Percentiles rank a stretch among this genome's conserved stretches.
These are phyloP conservation scores for Stropharia rugosoannulata DNA, from an alignment of 768 basidiomycete species.

Conservation along the genomic window DNA sequence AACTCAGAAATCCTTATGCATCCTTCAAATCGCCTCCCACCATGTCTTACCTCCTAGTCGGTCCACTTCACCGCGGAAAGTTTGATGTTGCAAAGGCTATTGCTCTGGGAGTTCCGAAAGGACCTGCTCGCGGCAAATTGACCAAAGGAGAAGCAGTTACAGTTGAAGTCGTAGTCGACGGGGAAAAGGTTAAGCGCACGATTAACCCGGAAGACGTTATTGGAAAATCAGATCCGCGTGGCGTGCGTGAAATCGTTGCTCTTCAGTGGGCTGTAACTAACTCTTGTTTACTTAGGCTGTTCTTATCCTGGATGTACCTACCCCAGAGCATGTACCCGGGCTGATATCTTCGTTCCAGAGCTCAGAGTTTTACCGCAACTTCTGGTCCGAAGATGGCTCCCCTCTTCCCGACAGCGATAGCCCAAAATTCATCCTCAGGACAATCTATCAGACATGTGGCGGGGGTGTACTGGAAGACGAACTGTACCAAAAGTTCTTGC, in stretches of 20 bases:
- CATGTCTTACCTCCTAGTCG: conserved; percentile 50
- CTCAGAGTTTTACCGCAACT: conserved; percentile 46
- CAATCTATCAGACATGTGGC: conserved; percentile 73
- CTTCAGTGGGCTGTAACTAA: neutral
- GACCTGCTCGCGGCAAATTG: conserved; percentile 58
- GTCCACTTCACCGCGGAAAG: conserved; percentile 59
- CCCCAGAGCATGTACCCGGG: conserved; percentile 50
- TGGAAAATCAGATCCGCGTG: conserved; percentile 49
- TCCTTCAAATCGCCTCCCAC: conserved; percentile 29
- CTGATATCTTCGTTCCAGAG: conserved; percentile 47
- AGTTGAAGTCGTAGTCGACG: conserved; percentile 46
- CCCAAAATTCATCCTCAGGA: conserved; percentile 39
- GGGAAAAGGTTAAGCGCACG: conserved; percentile 40
- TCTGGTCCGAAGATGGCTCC: conserved; percentile 41
- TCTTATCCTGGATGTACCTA: conserved; percentile 73
- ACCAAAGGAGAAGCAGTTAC: conserved; percentile 64
- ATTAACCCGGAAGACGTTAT: conserved; percentile 63
- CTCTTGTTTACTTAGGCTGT: conserved; percentile 41
- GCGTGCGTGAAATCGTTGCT: conserved; percentile 29
- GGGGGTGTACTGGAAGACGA: conserved; percentile 67
- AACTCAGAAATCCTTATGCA: conserved; percentile 20
- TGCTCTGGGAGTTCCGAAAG: conserved; percentile 55
- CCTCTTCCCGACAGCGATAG: conserved; percentile 29
- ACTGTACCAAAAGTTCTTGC: conserved; percentile 73
- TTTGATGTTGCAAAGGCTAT: conserved; percentile 70